A percentile compares a stretch with the other conserved stretches of the same genome.
phyloP scores from a whole-genome alignment of 257 asterid genomes.

The Jasminum sambac region DNA sequence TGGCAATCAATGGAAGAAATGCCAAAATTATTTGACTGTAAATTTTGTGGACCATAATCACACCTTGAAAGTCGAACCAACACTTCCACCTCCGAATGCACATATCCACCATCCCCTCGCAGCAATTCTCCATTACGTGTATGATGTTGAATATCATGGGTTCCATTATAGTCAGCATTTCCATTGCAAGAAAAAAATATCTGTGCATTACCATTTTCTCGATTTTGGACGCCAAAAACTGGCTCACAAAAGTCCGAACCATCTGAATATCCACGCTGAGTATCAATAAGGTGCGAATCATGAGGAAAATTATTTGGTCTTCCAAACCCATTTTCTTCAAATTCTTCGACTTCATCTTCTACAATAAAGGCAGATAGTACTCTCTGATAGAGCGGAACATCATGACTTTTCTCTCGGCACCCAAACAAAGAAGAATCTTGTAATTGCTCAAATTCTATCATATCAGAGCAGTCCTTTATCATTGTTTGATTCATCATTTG shows the following conservation, averaged over 20 bases:
- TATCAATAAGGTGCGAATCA: conserved; percentile 45
- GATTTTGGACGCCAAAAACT: conserved; percentile 46
- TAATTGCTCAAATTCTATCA: conserved; percentile 48
- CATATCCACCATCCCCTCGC: conserved; percentile 49
- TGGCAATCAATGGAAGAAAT: conserved; percentile 53
- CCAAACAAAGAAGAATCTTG: conserved; percentile 47
- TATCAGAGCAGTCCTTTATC: conserved; percentile 37
- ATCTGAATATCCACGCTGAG: conserved; percentile 42
- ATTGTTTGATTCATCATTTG: conserved; percentile 36
- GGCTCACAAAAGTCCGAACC: conserved; percentile 54
- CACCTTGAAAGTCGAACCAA: conserved; percentile 58
- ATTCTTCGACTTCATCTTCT: conserved; percentile 79
- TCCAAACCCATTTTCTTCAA: conserved; percentile 69
- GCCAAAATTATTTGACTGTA: conserved; percentile 35
- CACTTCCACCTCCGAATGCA: conserved; percentile 67
- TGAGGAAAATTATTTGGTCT: conserved; percentile 42
- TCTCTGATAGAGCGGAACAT: conserved; percentile 82
- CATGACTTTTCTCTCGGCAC: conserved; percentile 42
- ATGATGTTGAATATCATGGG: conserved; percentile 24
- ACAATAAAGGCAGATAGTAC: conserved; percentile 82
- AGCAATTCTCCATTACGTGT: conserved; percentile 52
- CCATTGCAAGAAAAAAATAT: conserved; percentile 55
- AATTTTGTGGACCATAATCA: conserved; percentile 50
- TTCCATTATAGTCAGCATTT: conserved; percentile 37
- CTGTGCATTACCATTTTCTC: conserved; percentile 52